phyloP scores from a whole-genome alignment of 1,284 basidiomycete genomes.

The Earliella scabrosa region DNA sequence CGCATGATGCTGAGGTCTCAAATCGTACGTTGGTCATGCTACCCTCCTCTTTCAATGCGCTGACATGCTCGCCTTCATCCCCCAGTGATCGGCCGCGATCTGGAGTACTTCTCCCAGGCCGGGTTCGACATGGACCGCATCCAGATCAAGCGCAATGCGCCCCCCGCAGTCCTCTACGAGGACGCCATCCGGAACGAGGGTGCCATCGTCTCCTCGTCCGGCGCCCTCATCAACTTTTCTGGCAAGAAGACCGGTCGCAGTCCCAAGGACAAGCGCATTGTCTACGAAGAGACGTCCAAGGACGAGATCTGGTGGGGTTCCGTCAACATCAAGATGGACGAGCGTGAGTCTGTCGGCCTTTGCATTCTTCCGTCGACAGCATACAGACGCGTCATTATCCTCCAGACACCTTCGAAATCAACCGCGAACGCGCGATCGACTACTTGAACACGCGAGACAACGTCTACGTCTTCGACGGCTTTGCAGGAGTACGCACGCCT shows the following conservation, averaged over 20 bases:
- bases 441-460: constrained; percentile 99
- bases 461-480: constrained; percentile 99
- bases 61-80: constrained; percentile 12
- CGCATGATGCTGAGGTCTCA: constrained; percentile 63
- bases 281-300: constrained; percentile 96
- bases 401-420: constrained; percentile 98
- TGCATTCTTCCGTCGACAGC: not conserved
- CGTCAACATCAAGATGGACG: constrained; percentile 99
- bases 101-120: constrained; percentile 98
- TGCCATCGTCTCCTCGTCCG: constrained; percentile 94
- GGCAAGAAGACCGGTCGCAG: constrained; percentile 99
- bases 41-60: not conserved
- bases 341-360: constrained; percentile 80
- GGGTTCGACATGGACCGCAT: constrained; percentile 98
- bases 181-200: constrained; percentile 98
- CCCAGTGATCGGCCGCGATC: constrained; percentile 86
- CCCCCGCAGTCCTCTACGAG: constrained; percentile 95
- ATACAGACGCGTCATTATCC: constrained; percentile 7
- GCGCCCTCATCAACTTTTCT: constrained; percentile 99
- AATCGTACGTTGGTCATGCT: constrained; percentile 51
- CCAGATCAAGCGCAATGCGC: constrained; percentile 92
- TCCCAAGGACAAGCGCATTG: constrained; percentile 99
- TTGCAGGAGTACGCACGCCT: constrained; percentile 72
- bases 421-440: constrained; percentile 99
- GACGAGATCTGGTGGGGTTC: constrained; percentile 99